Conservation (phyloP, 768 basidiomycete species). For the Pisolithus tinctorius region DNA sequence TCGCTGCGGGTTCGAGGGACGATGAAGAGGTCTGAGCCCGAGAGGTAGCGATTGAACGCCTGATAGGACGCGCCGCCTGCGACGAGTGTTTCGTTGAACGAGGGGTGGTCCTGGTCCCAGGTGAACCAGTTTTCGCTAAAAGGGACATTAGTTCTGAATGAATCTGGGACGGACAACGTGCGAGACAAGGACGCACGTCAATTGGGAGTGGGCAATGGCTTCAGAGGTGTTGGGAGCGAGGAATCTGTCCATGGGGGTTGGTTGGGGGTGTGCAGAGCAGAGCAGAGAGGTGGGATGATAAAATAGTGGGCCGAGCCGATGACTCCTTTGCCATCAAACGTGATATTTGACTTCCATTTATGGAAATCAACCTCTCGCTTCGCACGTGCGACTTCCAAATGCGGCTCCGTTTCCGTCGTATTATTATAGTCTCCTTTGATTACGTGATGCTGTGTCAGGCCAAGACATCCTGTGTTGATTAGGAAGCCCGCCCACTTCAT, state of each 20-base stretch:
- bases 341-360: slow-evolving; percentile 14
- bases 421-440: not conserved
- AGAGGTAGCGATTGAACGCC: slow-evolving; percentile 68
- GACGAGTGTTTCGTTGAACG: slow-evolving; percentile 65
- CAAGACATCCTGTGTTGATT: not conserved
- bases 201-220: slow-evolving; percentile 59
- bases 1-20: slow-evolving; percentile 57
- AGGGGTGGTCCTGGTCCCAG: slow-evolving; percentile 68
- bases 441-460: not conserved
- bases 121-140: slow-evolving; percentile 57
- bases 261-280: not conserved
- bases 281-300: not conserved
- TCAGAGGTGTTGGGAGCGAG: slow-evolving; percentile 70
- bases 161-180: slow-evolving; percentile 6
- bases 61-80: slow-evolving; percentile 77
- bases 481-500: not conserved
- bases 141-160: slow-evolving; percentile 7
- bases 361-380: not conserved
- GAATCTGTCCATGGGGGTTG: slow-evolving; percentile 56
- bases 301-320: slow-evolving; percentile 7
- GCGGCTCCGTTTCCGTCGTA: not conserved
- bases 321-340: slow-evolving; percentile 12
- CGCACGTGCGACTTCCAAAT: slow-evolving; percentile 21
- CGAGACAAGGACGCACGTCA: slow-evolving; percentile 44
- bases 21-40: slow-evolving; percentile 65